Base-by-base conservation (phyloP, 108 stramenopile genomes). In the Cyclotella sp. region DNA sequence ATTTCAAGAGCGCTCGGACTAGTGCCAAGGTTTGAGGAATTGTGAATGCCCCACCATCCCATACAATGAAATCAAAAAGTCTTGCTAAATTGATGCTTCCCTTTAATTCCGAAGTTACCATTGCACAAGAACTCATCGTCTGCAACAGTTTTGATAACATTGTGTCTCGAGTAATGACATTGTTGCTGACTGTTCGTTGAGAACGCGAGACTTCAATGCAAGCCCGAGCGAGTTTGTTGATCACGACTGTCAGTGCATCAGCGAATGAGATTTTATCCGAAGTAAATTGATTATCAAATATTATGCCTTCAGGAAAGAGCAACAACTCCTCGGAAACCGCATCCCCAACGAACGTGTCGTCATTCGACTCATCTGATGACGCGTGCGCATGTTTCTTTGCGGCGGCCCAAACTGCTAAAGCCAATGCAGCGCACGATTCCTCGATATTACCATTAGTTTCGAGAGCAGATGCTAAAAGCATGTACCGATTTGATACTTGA, bases 401-500 rank as follows among this genome's bases (percentile, higher is more conserved):
- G 13, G 65, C 43, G 58, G 52, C 53, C 63, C 74, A 66, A 43
- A 64, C 73, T 49, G 70, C 79, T 21, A 81, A 30, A 12, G 79
- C 72, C 21, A 74, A 42, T 15, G 79, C 44, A 3, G 53, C 79
- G 63, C 66, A 63, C 34, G 62, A 74, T 55, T 81, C 79, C 8
- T 47, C 68, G 13, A 18, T 39, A 59, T 68, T 68, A 18, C 73
- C 73, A n/a, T 27, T 40, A 29, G 61, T 45, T 59, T 81, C 79
- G 19, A 81, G 21, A 12, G 67, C 52, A 22, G 72, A 69, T 47
- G 79, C 58, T 34, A 81, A 42, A 15, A 70, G 60, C 73, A 70
- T 74, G 64, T 60, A 82, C 47, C 81, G 68, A 42, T 51, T 75
- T 15, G 73, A 51, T 41, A 82, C 43, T 65, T 82, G 81, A 42